Evolutionary conservation across 768 basidiomycete species (phyloP).

Genomic region (Galerina marginata): DNA sequence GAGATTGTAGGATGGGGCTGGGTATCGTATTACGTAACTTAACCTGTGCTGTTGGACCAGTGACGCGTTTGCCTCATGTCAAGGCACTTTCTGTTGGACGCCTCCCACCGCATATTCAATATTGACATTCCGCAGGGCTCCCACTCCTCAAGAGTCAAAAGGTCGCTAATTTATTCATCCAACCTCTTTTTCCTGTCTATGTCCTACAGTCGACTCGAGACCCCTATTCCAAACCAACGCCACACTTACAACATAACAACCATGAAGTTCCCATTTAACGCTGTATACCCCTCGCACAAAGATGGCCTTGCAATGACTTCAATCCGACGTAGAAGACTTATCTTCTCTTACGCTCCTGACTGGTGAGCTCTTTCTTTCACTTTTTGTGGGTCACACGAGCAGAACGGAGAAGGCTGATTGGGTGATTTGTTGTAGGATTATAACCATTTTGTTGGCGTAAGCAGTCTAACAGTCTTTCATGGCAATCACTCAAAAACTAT

Average conservation of each 20-base stretch:
- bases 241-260: slow-evolving; percentile 12
- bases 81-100: too few relatives aligned
- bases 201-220: not conserved
- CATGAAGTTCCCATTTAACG: slow-evolving; percentile 34
- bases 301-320: slow-evolving; percentile 31
- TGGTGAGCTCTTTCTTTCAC: slow-evolving; percentile 54
- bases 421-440: slow-evolving; percentile 50
- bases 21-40: too few relatives aligned
- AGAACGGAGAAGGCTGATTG: not conserved
- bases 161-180: too few relatives aligned
- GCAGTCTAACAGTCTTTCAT: not conserved
- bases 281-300: slow-evolving; percentile 14
- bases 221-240: slow-evolving; percentile 33
- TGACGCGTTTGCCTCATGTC: too few relatives aligned
- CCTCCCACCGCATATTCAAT: too few relatives aligned
- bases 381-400: slow-evolving; percentile 10
- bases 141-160: too few relatives aligned
- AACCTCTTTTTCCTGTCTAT: not conserved
- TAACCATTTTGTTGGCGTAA: slow-evolving; percentile 72
- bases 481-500: not conserved
- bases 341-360: slow-evolving; percentile 75
- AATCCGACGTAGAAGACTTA: slow-evolving; percentile 44
- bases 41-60: too few relatives aligned
- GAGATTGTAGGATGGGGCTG: too few relatives aligned
- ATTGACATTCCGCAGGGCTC: too few relatives aligned